Percentiles rank a stretch among this genome's conserved stretches.
These are phyloP conservation scores for Ophioceras dolichostomum DNA, from an alignment of 2,329 filamentous ascomycete genomes.

Conservation along the genomic window DNA sequence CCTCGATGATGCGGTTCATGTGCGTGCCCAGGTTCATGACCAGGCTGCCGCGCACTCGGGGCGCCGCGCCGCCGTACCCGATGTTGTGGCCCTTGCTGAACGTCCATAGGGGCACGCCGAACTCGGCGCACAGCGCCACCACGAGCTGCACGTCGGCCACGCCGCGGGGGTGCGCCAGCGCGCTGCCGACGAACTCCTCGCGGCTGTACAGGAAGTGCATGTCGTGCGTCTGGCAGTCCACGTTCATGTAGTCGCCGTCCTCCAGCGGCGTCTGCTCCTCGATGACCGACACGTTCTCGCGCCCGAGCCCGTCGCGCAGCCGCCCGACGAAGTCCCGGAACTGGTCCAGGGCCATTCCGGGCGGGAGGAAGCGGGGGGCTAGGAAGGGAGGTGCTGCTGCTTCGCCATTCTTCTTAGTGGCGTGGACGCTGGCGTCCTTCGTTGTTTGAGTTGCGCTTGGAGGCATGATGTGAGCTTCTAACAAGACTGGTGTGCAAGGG, in stretches of 20 bases:
- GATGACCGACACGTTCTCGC: constrained; percentile 10
- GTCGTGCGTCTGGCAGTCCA: constrained; percentile 18
- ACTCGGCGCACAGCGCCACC: constrained; percentile 14
- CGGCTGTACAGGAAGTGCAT: constrained; percentile 25
- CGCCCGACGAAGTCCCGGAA: neutral
- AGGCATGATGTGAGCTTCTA: neutral
- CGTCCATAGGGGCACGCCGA: constrained; percentile 28
- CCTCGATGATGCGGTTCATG: constrained; percentile 39
- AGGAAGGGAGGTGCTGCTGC: too few species aligned
- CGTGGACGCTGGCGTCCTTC: neutral
- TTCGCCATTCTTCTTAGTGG: neutral
- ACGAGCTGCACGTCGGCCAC: constrained; percentile 29
- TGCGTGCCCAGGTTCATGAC: constrained; percentile 37
- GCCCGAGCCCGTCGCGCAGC: neutral
- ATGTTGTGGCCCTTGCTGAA: constrained; percentile 31
- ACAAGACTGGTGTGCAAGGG: too few species aligned
- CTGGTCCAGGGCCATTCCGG: neutral
- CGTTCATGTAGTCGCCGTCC: constrained; percentile 15
- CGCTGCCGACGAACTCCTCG: constrained; percentile 27
- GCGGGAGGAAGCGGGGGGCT: neutral
- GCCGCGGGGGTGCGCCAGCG: constrained; percentile 18
- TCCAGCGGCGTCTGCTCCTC: constrained; percentile 6
- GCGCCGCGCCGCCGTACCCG: constrained; percentile 43
- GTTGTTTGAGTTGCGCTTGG: neutral
- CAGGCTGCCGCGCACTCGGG: constrained; percentile 36